Conservation (phyloP, 2,329 filamentous ascomycete species). For the Tothia fuscella region DNA sequence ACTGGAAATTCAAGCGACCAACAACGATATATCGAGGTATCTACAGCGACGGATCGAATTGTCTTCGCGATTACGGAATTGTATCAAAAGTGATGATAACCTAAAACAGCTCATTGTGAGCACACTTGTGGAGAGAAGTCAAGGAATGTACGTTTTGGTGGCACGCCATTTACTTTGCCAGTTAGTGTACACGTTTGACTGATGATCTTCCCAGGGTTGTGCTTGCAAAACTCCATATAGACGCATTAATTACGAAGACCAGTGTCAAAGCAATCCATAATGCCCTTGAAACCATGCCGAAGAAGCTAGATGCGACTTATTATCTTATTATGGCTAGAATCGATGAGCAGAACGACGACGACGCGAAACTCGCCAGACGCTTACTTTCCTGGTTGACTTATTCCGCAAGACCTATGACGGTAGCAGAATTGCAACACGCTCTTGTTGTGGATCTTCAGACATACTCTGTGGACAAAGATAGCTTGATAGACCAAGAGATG, state of each 20-base stretch:
- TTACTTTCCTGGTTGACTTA: neutral
- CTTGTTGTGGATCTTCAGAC: neutral
- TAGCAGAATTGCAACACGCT: neutral
- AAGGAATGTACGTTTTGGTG: too few species aligned
- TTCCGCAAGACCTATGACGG: neutral
- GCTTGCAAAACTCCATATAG: conserved; percentile 11
- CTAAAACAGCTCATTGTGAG: neutral
- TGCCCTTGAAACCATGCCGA: neutral
- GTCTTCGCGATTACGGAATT: neutral
- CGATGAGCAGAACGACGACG: neutral
- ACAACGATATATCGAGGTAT: conserved; percentile 5
- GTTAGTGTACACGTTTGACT: too few species aligned
- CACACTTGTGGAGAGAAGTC: too few species aligned
- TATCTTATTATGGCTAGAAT: neutral
- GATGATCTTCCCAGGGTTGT: conserved; percentile 8
- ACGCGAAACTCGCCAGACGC: neutral
- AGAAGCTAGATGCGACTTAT: neutral
- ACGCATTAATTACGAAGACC: conserved; percentile 2
- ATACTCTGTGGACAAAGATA: neutral
- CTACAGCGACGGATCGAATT: neutral
- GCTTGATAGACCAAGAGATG: neutral
- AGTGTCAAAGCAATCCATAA: neutral
- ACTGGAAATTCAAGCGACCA: conserved; percentile 3
- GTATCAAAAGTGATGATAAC: neutral
- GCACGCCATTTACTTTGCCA: too few species aligned